phyloP scores from a whole-genome alignment of 441 rosid genomes.

The California macrophylla region DNA sequence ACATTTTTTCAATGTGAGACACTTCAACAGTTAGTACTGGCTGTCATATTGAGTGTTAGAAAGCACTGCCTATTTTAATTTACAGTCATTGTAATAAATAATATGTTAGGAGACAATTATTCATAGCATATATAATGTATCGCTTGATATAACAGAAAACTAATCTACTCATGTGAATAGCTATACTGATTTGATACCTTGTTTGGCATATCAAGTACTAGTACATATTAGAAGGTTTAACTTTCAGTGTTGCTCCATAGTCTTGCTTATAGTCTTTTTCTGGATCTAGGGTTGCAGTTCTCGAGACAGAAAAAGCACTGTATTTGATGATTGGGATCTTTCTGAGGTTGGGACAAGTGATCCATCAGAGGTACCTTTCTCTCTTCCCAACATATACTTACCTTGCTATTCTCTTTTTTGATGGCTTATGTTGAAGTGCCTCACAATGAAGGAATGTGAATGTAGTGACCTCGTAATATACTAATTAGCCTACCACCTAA shows the following conservation, averaged over 20 bases:
- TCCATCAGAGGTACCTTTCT: conserved; percentile 55
- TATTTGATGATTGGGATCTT: conserved; percentile 89
- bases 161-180: not conserved
- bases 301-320: conserved; percentile 59
- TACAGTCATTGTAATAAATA: too few relatives aligned
- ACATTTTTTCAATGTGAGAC: too few relatives aligned
- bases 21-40: too few relatives aligned
- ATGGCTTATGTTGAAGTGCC: not conserved
- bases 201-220: not conserved
- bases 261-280: conserved; percentile 10
- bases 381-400: not conserved
- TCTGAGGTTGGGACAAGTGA: conserved; percentile 60
- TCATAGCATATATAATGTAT: too few relatives aligned
- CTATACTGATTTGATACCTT: not conserved
- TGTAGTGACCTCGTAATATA: too few relatives aligned
- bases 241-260: not conserved
- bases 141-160: not conserved
- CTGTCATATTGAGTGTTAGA: not conserved
- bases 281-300: conserved; percentile 74
- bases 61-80: too few relatives aligned
- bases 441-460: too few relatives aligned
- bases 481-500: too few relatives aligned
- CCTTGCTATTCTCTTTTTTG: too few relatives aligned
- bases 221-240: not conserved
- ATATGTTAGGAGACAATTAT: too few relatives aligned